Percentiles rank a stretch among this genome's conserved stretches.
Evolutionary conservation across 2,329 filamentous ascomycete species (phyloP).

Genomic region (Epichloe brachyelytri): DNA sequence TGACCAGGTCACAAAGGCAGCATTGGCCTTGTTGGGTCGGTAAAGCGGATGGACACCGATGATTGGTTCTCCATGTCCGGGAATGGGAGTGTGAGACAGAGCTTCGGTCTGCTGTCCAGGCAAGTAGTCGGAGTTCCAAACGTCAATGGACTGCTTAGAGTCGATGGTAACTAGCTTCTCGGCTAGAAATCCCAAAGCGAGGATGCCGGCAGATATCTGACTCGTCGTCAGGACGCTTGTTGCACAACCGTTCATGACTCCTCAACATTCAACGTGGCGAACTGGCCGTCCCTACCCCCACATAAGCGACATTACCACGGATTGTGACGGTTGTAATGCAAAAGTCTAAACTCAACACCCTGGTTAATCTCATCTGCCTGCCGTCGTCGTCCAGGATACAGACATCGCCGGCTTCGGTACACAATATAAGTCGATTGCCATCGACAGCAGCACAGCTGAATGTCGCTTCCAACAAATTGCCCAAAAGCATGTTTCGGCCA

Average conservation of each 20-base stretch:
- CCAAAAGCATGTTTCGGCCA: slow-evolving; percentile 80
- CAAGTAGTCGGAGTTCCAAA: slow-evolving; percentile 39
- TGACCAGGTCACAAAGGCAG: slow-evolving; percentile 84
- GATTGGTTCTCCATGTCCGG: slow-evolving; percentile 51
- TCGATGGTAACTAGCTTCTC: slow-evolving; percentile 65
- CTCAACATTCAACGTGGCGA: slow-evolving; percentile 38
- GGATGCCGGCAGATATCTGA: slow-evolving; percentile 32
- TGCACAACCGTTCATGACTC: slow-evolving; percentile 29
- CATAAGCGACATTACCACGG: slow-evolving; percentile 44
- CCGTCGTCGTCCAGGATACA: slow-evolving; percentile 72
- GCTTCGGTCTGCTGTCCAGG: slow-evolving; percentile 26
- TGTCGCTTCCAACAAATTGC: slow-evolving; percentile 65
- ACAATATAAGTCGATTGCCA: slow-evolving; percentile 64
- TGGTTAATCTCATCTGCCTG: slow-evolving; percentile 56
- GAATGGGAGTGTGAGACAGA: slow-evolving; percentile 39
- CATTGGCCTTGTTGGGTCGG: slow-evolving; percentile 44
- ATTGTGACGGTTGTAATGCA: slow-evolving; percentile 53
- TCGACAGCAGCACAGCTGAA: slow-evolving; percentile 72
- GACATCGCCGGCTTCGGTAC: slow-evolving; percentile 79
- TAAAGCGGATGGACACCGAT: slow-evolving; percentile 59
- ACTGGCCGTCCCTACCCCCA: slow-evolving; percentile 57
- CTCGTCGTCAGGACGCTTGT: slow-evolving; percentile 27
- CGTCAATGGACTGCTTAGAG: slow-evolving; percentile 59
- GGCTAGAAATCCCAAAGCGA: slow-evolving; percentile 56
- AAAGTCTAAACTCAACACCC: slow-evolving; percentile 55